These are phyloP conservation scores for Ogataea methylovora DNA, from an alignment of 805 yeast species.

Conservation along the genomic window DNA sequence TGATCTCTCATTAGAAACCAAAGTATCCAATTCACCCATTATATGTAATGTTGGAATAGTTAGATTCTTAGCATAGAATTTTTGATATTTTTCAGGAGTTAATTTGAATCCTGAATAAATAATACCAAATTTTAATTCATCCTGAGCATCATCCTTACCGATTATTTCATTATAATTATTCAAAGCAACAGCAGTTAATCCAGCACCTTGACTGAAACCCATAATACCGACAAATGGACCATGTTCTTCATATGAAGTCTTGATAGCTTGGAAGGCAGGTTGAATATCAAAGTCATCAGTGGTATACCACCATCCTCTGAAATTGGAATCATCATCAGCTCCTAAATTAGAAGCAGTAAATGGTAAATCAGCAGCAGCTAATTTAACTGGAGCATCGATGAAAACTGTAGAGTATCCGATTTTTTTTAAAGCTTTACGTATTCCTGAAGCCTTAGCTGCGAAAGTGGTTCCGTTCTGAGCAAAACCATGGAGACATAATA, in stretches of 20 bases:
- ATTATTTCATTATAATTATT: conserved; percentile 50
- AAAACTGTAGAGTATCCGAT: conserved; percentile 66
- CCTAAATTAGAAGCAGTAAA: conserved; percentile 43
- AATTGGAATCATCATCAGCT: conserved; percentile 30
- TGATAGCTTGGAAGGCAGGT: conserved; percentile 43
- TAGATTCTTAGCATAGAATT: conserved; percentile 21
- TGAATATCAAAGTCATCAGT: conserved; percentile 24
- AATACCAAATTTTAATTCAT: conserved; percentile 59
- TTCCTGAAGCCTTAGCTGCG: conserved; percentile 83
- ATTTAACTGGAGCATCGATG: conserved; percentile 67
- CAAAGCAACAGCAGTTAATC: conserved; percentile 65
- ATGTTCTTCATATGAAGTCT: conserved; percentile 40
- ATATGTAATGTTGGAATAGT: conserved; percentile 55
- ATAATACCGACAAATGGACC: conserved; percentile 85
- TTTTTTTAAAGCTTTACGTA: conserved; percentile 64
- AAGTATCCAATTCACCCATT: conserved; percentile 80
- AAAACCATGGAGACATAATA: conserved; percentile 88
- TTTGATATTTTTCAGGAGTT: conserved; percentile 18
- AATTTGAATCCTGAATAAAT: conserved; percentile 58
- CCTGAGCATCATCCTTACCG: conserved; percentile 32
- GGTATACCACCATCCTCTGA: conserved; percentile 71
- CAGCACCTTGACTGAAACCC: conserved; percentile 96
- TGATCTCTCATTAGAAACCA: conserved; percentile 70
- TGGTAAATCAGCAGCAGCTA: conserved; percentile 68
- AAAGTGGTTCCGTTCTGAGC: conserved; percentile 79